Percentiles rank a stretch among this genome's conserved stretches.
Conservation (phyloP, 352 stramenopile genomes). For the Globisporangium okanoganense region DNA sequence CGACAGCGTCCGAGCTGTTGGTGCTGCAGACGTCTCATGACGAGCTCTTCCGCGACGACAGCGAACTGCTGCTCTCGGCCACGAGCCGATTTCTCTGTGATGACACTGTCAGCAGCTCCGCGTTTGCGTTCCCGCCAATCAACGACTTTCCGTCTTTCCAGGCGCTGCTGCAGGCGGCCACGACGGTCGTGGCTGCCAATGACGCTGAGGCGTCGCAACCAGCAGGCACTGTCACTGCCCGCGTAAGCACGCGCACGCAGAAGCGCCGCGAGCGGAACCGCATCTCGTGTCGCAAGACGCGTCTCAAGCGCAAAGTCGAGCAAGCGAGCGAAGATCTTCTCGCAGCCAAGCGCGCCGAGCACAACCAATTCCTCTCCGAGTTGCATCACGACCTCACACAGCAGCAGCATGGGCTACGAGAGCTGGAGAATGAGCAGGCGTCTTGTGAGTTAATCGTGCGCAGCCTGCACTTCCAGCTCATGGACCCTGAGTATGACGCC, state of each 20-base stretch:
- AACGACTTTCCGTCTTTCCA: slow-evolving; percentile 7
- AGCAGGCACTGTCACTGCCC: neutral
- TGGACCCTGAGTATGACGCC: slow-evolving; percentile 27
- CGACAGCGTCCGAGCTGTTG: neutral
- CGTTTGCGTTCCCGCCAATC: neutral
- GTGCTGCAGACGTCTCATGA: neutral
- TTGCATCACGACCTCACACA: slow-evolving; percentile 19
- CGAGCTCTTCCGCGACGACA: neutral
- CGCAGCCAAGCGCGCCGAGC: slow-evolving; percentile 23
- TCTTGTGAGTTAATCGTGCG: slow-evolving; percentile 25
- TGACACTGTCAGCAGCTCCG: neutral
- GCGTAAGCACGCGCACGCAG: neutral
- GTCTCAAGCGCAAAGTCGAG: slow-evolving; percentile 40
- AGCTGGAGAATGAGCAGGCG: slow-evolving; percentile 2
- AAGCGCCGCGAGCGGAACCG: slow-evolving; percentile 38
- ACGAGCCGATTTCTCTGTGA: neutral
- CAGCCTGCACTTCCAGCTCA: slow-evolving; percentile 35
- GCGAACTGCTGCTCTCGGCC: slow-evolving; percentile 7
- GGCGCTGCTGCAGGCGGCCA: slow-evolving; percentile 3
- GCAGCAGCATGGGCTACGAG: neutral
- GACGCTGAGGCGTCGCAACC: neutral
- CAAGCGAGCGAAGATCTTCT: slow-evolving; percentile 25
- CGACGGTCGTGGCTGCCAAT: neutral
- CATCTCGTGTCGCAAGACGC: slow-evolving; percentile 42
- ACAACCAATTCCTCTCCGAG: slow-evolving; percentile 29